Base-by-base conservation (phyloP, 768 basidiomycete genomes). In the Lactarius indigo region DNA sequence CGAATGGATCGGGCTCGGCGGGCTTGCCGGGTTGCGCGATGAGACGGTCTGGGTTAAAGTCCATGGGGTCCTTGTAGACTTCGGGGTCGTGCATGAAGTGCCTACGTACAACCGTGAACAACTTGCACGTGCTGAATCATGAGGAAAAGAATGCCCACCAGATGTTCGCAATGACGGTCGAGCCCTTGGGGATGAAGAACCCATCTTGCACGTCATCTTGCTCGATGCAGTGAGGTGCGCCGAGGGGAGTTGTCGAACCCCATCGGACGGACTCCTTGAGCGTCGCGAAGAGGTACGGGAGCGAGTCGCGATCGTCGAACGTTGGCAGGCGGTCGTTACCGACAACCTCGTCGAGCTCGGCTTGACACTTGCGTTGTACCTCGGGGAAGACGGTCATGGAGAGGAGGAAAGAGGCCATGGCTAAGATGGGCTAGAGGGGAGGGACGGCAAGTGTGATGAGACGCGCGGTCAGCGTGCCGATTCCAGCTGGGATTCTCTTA, bases 171-270 rank as follows among this genome's bases (percentile, higher is more conserved):
- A 79, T 69, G 23, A 80, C 66, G 42, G 77, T 71, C 0, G 78
- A 75, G 7, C 76, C 79, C 55, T 76, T 77, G 5, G 79, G 79
- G n/a, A 81, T 78, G 57, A 75, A 73, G 71, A 75, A 77, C 5
- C 75, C 77, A 1, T 78, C 64, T 64, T 81, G 79, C 0, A 73
- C 72, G 56, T 80, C 79, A 57, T 81, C 79, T 31, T 72, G 70
- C 33, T 70, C 75, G 18, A 73, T 68, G 30, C 74, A 72, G 65
- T 81, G 80, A 0, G 79, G 76, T 5, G 80, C 72, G 23, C 70
- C 70, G 56, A 70, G 70, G 2, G 70, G 70, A 30, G 70, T 69
- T 13, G 66, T 64, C 0, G 73, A 70, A 23, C 71, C 70, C 71
- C 71, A 73, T 13, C 74, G 66, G 55, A 74, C 55, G 30, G 69